A percentile compares a stretch with the other conserved stretches of the same genome.
These are phyloP conservation scores for Geranium incanum DNA, from an alignment of 441 rosid genomes.

Conservation along the genomic window DNA sequence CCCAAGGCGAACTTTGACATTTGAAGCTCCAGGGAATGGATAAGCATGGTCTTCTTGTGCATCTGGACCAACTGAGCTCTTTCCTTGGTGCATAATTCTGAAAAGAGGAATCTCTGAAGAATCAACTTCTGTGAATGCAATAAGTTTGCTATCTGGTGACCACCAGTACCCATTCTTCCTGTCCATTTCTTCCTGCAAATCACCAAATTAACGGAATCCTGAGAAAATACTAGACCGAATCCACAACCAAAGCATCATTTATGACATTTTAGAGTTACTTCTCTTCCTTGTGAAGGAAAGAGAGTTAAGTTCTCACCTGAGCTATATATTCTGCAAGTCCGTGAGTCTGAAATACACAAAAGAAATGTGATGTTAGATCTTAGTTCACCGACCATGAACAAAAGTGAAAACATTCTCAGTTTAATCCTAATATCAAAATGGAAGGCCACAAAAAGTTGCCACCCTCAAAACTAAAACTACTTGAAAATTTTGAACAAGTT, in stretches of 20 bases:
- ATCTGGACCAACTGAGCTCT: constrained; percentile 65
- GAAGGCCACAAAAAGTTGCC: too few relatives aligned
- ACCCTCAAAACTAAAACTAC: too few relatives aligned
- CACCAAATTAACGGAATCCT: constrained; percentile 13
- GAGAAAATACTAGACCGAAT: constrained; percentile 4
- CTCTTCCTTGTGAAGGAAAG: too few relatives aligned
- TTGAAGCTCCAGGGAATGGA: constrained; percentile 87
- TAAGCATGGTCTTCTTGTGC: constrained; percentile 92
- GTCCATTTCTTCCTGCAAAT: constrained; percentile 89
- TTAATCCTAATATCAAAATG: too few relatives aligned
- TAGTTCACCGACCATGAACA: neutral
- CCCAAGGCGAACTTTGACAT: constrained; percentile 76
- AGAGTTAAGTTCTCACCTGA: constrained; percentile 47
- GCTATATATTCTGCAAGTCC: constrained; percentile 97
- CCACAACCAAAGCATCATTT: too few relatives aligned
- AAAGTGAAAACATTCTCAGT: neutral
- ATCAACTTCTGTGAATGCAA: constrained; percentile 81
- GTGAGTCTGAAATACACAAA: constrained; percentile 55
- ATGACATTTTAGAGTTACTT: too few relatives aligned
- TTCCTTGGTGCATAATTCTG: constrained; percentile 97
- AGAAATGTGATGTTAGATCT: constrained; percentile 25
- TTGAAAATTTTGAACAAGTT: too few relatives aligned
- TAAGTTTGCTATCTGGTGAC: constrained; percentile 80
- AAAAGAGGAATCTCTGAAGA: constrained; percentile 60
- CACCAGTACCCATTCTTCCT: constrained; percentile 93